Evolutionary conservation across 2,329 filamentous ascomycete genomes (phyloP), one percentile per base, ranked within the genome.

Genomic region (Neopestalotiopsis rosae): DNA sequence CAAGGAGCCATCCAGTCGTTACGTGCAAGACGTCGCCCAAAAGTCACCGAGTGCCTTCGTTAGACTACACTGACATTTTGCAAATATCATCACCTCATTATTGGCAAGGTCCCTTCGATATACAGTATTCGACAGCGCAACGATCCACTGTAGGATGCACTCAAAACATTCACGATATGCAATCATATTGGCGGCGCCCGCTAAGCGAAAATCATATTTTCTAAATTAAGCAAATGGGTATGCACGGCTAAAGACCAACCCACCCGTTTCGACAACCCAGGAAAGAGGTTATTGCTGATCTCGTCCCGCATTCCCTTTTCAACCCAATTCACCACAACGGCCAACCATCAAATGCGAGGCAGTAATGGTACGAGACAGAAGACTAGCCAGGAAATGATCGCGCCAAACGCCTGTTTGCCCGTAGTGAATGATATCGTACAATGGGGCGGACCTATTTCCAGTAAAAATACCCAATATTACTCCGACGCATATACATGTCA

Each of bases 351-450:
- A 20, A 62, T 62, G 59, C 34, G 34, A 24, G 42, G 45, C 45
- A 30, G 61, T 49, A 64, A n/a, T 64, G 45, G 14, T 12, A 64
- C 20, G 40, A 49, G 20, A 49, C 38, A 64, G 13, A 49, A 30
- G 28, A 45, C 61, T 45, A 64, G 28, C 59, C 59, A 64, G 20
- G 38, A 52, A 64, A 64, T 34, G 61, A 45, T 17, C 28, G 45
- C 61, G 20, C 61, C 61, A 24, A 28, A 49, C 38, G 42, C 61
- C 38, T 17, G 24, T 52, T 49, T 49, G 61, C 40, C 61, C 61
- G 38, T 64, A 49, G 40, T 64, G 40, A 49, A 52, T 62, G 59
- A 62, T 64, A 64, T 64, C 61, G 61, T 64, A 64, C 61, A 64
- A 64, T 45, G 61, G 61, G 61, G 61, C 14, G n/a, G n/a, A 34